Percentiles rank a stretch among this genome's conserved stretches.
These are phyloP conservation scores for Erythrophleum fordii DNA, from an alignment of 306 rosid genomes.

Conservation along the genomic window DNA sequence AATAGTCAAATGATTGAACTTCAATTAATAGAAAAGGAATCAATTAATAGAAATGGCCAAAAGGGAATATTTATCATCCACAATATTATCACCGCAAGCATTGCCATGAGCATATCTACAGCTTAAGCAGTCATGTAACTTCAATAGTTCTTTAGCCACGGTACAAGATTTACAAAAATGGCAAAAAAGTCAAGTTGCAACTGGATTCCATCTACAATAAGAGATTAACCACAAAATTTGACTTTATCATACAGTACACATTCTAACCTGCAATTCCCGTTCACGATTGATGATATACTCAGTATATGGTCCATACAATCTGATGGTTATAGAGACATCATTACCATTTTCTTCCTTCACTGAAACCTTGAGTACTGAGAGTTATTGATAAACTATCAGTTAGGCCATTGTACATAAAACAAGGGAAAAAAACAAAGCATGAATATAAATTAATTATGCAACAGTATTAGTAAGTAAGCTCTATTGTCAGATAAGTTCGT, in stretches of 20 bases:
- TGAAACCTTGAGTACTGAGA: constrained; percentile 78
- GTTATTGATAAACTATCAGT: constrained; percentile 30
- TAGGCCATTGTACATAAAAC: constrained; percentile 12
- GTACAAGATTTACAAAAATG: constrained; percentile 24
- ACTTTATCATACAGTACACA: constrained; percentile 18
- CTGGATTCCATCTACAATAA: neutral
- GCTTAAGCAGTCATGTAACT: constrained; percentile 3
- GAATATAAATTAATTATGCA: constrained; percentile 9
- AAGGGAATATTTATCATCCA: no score
- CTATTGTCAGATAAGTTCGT: no score
- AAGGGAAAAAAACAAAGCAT: neutral
- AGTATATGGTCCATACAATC: constrained; percentile 92
- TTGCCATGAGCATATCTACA: constrained; percentile 11
- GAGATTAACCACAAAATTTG: constrained; percentile 1
- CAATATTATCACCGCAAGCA: constrained; percentile 9
- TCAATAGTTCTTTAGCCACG: constrained; percentile 7
- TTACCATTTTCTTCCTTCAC: constrained; percentile 61
- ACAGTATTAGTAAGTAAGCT: no score
- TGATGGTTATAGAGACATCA: constrained; percentile 55
- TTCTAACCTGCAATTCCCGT: constrained; percentile 82
- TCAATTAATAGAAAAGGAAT: neutral
- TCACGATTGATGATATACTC: constrained; percentile 83
- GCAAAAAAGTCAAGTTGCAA: neutral
- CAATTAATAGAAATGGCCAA: neutral
- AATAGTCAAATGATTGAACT: neutral